Evolutionary conservation across 352 stramenopile species (phyloP).

Genomic region (Globisporangium nagaii): DNA sequence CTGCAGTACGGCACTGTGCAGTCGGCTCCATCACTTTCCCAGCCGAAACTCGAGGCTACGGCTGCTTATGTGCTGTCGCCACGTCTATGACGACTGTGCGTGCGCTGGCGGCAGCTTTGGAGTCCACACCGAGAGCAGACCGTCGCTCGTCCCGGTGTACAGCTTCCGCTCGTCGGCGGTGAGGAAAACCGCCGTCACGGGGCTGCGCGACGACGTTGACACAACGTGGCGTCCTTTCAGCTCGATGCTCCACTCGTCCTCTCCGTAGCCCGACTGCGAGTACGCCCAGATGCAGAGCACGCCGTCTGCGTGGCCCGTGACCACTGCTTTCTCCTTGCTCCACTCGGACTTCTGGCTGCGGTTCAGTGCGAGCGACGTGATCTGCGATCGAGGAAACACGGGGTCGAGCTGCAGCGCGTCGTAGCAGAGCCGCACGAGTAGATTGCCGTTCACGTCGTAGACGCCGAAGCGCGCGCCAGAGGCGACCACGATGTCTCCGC

Average conservation of each 20-base stretch:
- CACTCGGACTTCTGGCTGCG: slow-evolving; percentile 49
- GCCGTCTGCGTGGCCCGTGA: slow-evolving; percentile 62
- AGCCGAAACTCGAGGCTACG: no score
- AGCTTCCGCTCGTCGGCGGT: slow-evolving; percentile 55
- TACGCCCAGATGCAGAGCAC: slow-evolving; percentile 66
- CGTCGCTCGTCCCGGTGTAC: slow-evolving; percentile 52
- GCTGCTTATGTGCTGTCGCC: not conserved
- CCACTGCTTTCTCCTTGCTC: slow-evolving; percentile 49
- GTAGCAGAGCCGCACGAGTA: slow-evolving; percentile 43
- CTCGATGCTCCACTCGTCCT: slow-evolving; percentile 42
- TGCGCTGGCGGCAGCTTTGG: slow-evolving; percentile 7
- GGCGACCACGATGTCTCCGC: slow-evolving; percentile 53
- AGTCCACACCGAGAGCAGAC: slow-evolving; percentile 45
- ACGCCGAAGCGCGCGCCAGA: slow-evolving; percentile 45
- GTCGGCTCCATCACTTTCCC: no score
- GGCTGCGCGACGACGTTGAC: slow-evolving; percentile 14
- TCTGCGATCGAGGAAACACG: slow-evolving; percentile 19
- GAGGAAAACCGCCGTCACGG: slow-evolving; percentile 47
- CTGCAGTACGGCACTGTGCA: no score
- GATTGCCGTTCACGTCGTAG: slow-evolving; percentile 59
- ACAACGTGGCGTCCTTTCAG: slow-evolving; percentile 46
- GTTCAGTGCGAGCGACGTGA: slow-evolving; percentile 48
- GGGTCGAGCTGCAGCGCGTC: slow-evolving; percentile 42
- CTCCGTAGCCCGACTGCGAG: slow-evolving; percentile 30
- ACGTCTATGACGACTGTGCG: slow-evolving; percentile 11